Evolutionary conservation across 768 basidiomycete genomes (phyloP).

Genomic region (Grammothele lineata): DNA sequence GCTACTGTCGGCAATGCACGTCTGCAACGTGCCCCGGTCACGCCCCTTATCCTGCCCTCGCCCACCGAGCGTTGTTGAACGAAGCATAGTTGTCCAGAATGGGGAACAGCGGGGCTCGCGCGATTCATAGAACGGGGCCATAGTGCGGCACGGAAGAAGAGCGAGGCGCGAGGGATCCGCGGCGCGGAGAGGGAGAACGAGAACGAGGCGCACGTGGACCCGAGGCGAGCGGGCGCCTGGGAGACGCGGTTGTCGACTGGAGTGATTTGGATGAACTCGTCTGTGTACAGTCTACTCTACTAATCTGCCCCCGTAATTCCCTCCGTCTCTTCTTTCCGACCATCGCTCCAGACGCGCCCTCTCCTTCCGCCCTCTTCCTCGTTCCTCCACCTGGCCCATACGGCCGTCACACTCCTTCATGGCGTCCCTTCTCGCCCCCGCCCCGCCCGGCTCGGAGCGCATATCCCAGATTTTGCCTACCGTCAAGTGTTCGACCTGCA

Average conservation of each 20-base stretch:
- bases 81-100: too few relatives aligned
- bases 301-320: background rate
- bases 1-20: too few relatives aligned
- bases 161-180: background rate
- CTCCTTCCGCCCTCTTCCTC: slow-evolving; percentile 4
- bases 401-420: slow-evolving; percentile 20
- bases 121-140: too few relatives aligned
- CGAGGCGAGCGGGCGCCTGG: slow-evolving; percentile 8
- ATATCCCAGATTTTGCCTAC: slow-evolving; percentile 71
- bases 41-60: too few relatives aligned
- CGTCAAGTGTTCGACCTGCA: slow-evolving; percentile 83
- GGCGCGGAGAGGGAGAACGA: background rate
- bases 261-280: background rate
- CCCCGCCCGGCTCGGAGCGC: slow-evolving; percentile 17
- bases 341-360: slow-evolving; percentile 3
- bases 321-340: slow-evolving; percentile 3
- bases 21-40: too few relatives aligned
- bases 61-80: too few relatives aligned
- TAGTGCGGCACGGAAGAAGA: too few relatives aligned
- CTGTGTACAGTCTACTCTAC: too few relatives aligned
- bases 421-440: slow-evolving; percentile 24
- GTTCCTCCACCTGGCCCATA: slow-evolving; percentile 5
- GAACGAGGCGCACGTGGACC: slow-evolving; percentile 4
- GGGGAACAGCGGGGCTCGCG: too few relatives aligned
- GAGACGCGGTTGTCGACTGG: background rate